Conservation (phyloP, 257 asterid species). For the Scutellaria baicalensis region DNA sequence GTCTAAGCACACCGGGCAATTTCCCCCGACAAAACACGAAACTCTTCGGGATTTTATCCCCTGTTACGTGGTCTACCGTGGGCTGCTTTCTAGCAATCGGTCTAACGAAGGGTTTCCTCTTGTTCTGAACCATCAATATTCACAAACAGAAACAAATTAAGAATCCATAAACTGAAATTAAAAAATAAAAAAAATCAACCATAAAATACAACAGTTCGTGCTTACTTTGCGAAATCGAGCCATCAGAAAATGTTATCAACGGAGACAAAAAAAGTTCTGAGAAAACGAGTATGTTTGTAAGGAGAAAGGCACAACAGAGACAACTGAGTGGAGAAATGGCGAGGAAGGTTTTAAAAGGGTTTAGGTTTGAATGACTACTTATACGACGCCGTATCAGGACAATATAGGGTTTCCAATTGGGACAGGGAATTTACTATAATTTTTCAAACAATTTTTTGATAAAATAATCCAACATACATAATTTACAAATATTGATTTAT, state of each 20-base stretch:
- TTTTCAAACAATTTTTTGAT: no score
- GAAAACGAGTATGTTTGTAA: not conserved
- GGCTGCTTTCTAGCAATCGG: conserved; percentile 48
- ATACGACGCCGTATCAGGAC: not conserved
- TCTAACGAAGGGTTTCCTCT: conserved; percentile 57
- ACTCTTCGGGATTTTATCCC: conserved; percentile 83
- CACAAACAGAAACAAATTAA: not conserved
- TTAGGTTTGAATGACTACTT: no score
- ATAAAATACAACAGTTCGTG: not conserved
- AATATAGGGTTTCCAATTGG: no score
- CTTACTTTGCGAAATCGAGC: conserved; percentile 68
- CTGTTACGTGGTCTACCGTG: conserved; percentile 79
- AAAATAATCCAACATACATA: no score
- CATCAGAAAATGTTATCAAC: conserved; percentile 23
- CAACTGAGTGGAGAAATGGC: not conserved
- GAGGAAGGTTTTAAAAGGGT: not conserved
- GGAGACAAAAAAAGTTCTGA: not conserved
- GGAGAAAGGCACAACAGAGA: not conserved
- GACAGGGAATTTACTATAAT: no score
- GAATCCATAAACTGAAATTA: not conserved
- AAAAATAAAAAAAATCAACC: not conserved
- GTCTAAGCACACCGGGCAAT: conserved; percentile 68
- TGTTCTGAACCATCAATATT: conserved; percentile 34
- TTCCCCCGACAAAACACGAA: conserved; percentile 82
- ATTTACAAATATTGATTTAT: no score